Evolutionary conservation across 441 rosid genomes (phyloP).

Genomic region (Syzygium malaccense): DNA sequence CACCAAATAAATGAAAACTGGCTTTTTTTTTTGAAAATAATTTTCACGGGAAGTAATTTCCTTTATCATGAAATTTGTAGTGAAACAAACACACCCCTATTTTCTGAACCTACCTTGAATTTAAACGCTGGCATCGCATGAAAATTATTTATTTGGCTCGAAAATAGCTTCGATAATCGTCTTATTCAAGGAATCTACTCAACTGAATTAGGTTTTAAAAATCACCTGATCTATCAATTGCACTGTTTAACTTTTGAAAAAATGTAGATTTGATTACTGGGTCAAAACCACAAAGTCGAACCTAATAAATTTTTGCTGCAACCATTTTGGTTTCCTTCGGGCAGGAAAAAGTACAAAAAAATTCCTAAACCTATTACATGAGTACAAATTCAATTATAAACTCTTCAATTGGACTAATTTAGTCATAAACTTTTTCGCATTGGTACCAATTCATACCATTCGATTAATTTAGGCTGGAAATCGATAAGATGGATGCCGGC

Average conservation of each 20-base stretch:
- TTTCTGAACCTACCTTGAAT: not conserved
- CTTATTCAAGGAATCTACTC: not conserved
- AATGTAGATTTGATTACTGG: not conserved
- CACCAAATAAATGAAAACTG: too few relatives aligned
- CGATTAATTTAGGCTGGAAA: too few relatives aligned
- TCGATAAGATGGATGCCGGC: too few relatives aligned
- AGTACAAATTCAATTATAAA: too few relatives aligned
- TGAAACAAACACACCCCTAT: not conserved
- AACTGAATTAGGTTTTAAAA: not conserved
- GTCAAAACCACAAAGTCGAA: not conserved
- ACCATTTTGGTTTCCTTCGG: not conserved
- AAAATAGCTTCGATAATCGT: not conserved
- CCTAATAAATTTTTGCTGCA: not conserved
- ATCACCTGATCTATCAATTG: not conserved
- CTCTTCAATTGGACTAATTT: too few relatives aligned
- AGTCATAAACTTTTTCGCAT: too few relatives aligned
- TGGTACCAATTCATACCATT: too few relatives aligned
- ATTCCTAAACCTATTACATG: too few relatives aligned
- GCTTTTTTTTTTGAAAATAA: not conserved
- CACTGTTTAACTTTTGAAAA: not conserved
- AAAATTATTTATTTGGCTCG: not conserved
- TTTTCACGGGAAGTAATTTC: not conserved
- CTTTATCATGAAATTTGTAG: rapidly evolving
- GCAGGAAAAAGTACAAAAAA: too few relatives aligned
- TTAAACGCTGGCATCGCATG: not conserved